phyloP scores from a whole-genome alignment of 2,329 filamentous ascomycete species.

The Colletotrichum magnum region DNA sequence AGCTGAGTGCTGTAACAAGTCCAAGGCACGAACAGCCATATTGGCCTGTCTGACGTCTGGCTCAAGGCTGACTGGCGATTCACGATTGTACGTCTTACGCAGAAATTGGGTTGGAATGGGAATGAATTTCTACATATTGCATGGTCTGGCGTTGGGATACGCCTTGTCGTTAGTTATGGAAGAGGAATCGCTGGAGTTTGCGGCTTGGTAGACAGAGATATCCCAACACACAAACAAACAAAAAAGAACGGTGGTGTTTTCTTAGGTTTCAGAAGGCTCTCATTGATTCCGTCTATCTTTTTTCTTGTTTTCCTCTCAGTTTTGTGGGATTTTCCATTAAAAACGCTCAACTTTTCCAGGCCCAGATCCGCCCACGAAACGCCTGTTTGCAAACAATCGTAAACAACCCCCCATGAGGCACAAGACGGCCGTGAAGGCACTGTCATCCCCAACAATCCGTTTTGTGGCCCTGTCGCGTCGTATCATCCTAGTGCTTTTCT shows the following conservation, averaged over 20 bases:
- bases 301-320: background rate
- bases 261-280: background rate
- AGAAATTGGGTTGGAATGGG: background rate
- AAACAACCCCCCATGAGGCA: conserved; percentile 9
- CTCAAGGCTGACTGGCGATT: conserved; percentile 3
- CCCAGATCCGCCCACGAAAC: conserved; percentile 16
- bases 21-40: background rate
- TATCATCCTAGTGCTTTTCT: conserved; percentile 13
- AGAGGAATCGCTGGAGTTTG: conserved; percentile 14
- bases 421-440: background rate
- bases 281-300: conserved; percentile 22
- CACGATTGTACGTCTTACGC: conserved; percentile 28
- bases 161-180: background rate
- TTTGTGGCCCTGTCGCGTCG: too few species aligned
- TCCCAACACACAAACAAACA: conserved; percentile 19
- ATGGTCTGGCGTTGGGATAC: conserved; percentile 27
- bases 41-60: background rate
- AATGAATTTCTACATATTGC: conserved; percentile 4
- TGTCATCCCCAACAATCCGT: conserved; percentile 7
- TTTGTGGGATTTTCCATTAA: background rate
- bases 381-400: conserved; percentile 27
- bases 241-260: background rate
- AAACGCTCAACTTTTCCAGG: conserved; percentile 36
- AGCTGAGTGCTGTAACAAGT: conserved; percentile 44
- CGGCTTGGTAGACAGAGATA: conserved; percentile 34